Conservation (phyloP, 2,329 filamentous ascomycete species). For the Fusarium tanahbumbuense region DNA sequence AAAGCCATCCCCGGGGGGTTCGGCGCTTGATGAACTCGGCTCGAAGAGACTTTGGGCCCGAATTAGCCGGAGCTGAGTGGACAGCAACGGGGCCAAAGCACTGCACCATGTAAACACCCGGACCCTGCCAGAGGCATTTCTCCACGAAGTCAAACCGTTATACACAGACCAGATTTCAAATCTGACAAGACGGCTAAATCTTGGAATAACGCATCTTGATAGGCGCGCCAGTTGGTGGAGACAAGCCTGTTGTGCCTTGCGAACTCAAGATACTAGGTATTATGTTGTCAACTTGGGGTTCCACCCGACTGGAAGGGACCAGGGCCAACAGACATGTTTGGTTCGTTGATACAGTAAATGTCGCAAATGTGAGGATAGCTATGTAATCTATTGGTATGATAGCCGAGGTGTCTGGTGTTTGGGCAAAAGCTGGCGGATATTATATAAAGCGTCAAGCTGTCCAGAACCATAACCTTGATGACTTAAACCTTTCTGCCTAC, state of each 20-base stretch:
- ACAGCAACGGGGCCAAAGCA: constrained; percentile 13
- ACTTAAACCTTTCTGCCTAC: not conserved
- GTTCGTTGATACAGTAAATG: constrained; percentile 30
- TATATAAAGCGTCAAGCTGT: constrained; percentile 27
- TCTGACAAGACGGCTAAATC: constrained; percentile 29
- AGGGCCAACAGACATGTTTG: constrained; percentile 28
- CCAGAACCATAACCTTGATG: constrained; percentile 11
- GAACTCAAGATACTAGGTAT: constrained; percentile 12
- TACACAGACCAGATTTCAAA: constrained; percentile 2
- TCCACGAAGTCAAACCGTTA: constrained; percentile 1
- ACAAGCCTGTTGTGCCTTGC: constrained; percentile 26
- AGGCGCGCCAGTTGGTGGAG: constrained; percentile 36
- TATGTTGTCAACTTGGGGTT: constrained; percentile 17
- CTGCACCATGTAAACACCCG: not conserved
- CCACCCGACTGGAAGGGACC: constrained; percentile 24
- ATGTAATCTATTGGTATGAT: constrained; percentile 14
- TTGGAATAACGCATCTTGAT: constrained; percentile 20
- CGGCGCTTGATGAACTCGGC: constrained; percentile 10
- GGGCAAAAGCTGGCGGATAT: constrained; percentile 1
- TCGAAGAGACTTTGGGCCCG: constrained; percentile 2
- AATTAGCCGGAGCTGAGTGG: constrained; percentile 18
- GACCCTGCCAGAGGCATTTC: constrained; percentile 14
- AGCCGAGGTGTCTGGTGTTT: constrained; percentile 20
- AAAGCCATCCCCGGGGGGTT: not conserved
- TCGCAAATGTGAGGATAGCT: constrained; percentile 25